Base-by-base conservation (phyloP, 2,329 filamentous ascomycete species). In the Sporothrix luriei region DNA sequence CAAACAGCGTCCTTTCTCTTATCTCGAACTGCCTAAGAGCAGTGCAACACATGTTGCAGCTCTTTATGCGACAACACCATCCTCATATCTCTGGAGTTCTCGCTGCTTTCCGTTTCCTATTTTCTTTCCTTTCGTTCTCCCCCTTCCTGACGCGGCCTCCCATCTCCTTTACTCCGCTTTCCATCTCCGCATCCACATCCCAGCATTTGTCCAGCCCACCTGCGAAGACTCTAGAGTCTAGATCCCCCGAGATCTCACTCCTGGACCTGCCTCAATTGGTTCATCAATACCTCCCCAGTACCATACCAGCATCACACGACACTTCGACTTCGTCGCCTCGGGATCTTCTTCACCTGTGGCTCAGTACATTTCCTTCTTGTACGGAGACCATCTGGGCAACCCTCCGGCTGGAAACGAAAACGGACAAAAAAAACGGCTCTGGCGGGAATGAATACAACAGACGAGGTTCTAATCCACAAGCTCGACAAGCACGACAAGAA, bases 291-390 rank as follows among this genome's bases (percentile, higher is more conserved):
- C 3, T 26, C 64, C 48, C 29, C 62, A 52, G 19, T 48, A 26
- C 21, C 62, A n/a, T 54, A 33, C 33, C 48, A 54, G 26, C 48
- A 52, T 66, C 66, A 68, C 65, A 67, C 66, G 66, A 68, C 52
- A 24, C 54, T 29, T 57, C 13, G 19, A 24, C 54, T 29, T 57
- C 13, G 19, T 48, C 61, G 16, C 33, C 9, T 51, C 66, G 54
- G 52, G 19, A 9, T 16, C 10, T 43, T 61, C 19, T 24, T 48
- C 48, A 13, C 57, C 54, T 49, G 29, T 43, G 66, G 54, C 66
- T 38, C 19, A 43, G n/a, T n/a, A 24, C 43, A n/a, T 48, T 13
- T 68, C 2, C 13, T 48, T 49, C 24, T 9, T 64, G 43, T 16
- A 33, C 9, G 38, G 29, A 6, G n/a, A 9, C n/a, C 7, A 10